A percentile compares a stretch with the other conserved stretches of the same genome.
Conservation (phyloP, 352 stramenopile genomes). For the Pythium myriotylum region DNA sequence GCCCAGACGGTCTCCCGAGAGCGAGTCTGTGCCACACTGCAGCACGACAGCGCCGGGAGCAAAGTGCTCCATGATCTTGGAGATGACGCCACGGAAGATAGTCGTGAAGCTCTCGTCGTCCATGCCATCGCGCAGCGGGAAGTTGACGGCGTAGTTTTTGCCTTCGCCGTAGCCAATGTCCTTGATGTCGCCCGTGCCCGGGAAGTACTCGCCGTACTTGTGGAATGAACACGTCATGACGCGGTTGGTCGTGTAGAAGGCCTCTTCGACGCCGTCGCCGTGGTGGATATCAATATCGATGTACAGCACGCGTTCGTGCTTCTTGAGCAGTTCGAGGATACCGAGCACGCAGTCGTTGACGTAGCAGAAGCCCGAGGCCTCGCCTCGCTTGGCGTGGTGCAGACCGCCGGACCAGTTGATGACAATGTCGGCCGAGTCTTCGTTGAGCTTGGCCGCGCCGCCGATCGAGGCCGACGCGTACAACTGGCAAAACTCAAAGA, state of each 20-base stretch:
- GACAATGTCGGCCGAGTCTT: slow-evolving; percentile 95
- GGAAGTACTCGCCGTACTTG: slow-evolving; percentile 99
- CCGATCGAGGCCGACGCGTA: slow-evolving; percentile 97
- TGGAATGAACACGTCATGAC: slow-evolving; percentile 99
- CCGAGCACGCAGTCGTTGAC: slow-evolving; percentile 99
- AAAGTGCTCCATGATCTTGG: slow-evolving; percentile 97
- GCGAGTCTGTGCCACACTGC: slow-evolving; percentile 98
- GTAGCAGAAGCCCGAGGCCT: slow-evolving; percentile 99
- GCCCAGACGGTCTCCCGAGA: slow-evolving; percentile 97
- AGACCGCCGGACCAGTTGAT: slow-evolving; percentile 99
- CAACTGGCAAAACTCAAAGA: slow-evolving; percentile 99
- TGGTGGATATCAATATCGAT: slow-evolving; percentile 99
- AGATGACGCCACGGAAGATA: slow-evolving; percentile 93
- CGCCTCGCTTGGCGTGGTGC: slow-evolving; percentile 99
- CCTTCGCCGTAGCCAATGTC: slow-evolving; percentile 88
- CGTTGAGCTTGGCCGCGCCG: slow-evolving; percentile 96
- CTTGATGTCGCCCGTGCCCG: slow-evolving; percentile 92
- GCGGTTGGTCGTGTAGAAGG: slow-evolving; percentile 99
- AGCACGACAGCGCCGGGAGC: slow-evolving; percentile 96
- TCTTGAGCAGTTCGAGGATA: slow-evolving; percentile 98
- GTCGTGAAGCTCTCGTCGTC: slow-evolving; percentile 95
- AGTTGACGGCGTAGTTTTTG: slow-evolving; percentile 99
- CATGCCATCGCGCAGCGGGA: slow-evolving; percentile 98
- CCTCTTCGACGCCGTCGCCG: slow-evolving; percentile 98
- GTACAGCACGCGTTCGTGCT: slow-evolving; percentile 97